These are phyloP conservation scores for Kodamaea fungicola DNA, from an alignment of 1,139 yeast species.

Conservation along the genomic window DNA sequence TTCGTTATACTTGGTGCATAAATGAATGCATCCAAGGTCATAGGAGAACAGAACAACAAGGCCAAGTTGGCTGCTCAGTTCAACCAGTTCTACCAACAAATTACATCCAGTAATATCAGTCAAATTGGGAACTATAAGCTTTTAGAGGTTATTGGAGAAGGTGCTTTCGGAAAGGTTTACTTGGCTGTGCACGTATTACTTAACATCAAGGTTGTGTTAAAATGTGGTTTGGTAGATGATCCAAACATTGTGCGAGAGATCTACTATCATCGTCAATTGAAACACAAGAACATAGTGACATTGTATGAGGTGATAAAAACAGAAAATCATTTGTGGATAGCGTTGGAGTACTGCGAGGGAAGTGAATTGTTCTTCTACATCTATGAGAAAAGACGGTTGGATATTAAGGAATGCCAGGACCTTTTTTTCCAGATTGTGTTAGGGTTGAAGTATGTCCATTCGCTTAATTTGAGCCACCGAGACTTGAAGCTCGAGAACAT, in stretches of 20 bases:
- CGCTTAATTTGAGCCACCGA: constrained; percentile 79
- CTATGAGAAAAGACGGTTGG: constrained; percentile 52
- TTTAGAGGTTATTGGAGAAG: constrained; percentile 74
- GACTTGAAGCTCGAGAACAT: constrained; percentile 88
- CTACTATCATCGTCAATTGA: constrained; percentile 80
- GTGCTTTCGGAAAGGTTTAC: constrained; percentile 89
- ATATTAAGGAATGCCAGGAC: constrained; percentile 50
- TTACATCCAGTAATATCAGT: constrained; percentile 48
- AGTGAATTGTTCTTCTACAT: constrained; percentile 80
- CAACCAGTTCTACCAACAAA: constrained; percentile 56
- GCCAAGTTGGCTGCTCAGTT: constrained; percentile 61
- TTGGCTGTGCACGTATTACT: constrained; percentile 76
- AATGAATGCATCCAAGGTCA: constrained; percentile 8
- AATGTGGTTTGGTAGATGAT: constrained; percentile 78
- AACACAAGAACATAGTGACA: constrained; percentile 79
- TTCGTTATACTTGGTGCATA: too few species aligned
- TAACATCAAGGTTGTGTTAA: constrained; percentile 74
- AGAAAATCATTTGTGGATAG: constrained; percentile 81
- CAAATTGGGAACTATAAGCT: constrained; percentile 79
- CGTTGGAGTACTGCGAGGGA: constrained; percentile 85
- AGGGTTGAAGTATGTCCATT: constrained; percentile 83
- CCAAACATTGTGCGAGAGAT: constrained; percentile 92
- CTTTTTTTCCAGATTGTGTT: constrained; percentile 77
- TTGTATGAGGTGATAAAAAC: constrained; percentile 84
- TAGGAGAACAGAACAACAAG: constrained; percentile 29